These are phyloP conservation scores for Coprinellus aureogranulatus DNA, from an alignment of 768 basidiomycete genomes.

Conservation along the genomic window DNA sequence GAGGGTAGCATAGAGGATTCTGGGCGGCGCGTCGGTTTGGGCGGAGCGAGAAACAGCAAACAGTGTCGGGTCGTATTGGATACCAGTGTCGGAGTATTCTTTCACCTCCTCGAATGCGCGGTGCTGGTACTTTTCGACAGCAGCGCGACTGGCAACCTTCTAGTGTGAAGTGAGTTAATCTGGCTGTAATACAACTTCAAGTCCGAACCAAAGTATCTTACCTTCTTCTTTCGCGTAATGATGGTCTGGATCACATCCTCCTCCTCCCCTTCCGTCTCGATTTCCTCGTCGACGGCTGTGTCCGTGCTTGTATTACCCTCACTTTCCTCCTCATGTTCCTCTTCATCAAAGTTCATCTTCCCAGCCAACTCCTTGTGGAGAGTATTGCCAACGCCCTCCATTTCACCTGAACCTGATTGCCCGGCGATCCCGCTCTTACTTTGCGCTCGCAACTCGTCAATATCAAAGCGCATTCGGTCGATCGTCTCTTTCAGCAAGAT, in stretches of 20 bases:
- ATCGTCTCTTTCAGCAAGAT: slow-evolving; percentile 92
- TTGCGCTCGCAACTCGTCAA: slow-evolving; percentile 80
- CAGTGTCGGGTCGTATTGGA: slow-evolving; percentile 63
- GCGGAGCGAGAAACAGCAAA: slow-evolving; percentile 44
- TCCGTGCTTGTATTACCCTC: slow-evolving; percentile 25
- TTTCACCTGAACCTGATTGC: slow-evolving; percentile 42
- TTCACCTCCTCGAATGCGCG: slow-evolving; percentile 60
- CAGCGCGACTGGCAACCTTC: slow-evolving; percentile 65
- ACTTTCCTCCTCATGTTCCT: slow-evolving; percentile 34
- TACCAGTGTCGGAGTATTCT: slow-evolving; percentile 73
- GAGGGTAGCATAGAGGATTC: slow-evolving; percentile 43
- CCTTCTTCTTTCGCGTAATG: slow-evolving; percentile 80
- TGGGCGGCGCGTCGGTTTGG: slow-evolving; percentile 65
- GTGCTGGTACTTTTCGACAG: slow-evolving; percentile 6
- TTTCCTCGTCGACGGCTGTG: slow-evolving; percentile 42
- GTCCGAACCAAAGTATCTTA: slow-evolving; percentile 31
- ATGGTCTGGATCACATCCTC: slow-evolving; percentile 81
- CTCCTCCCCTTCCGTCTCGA: slow-evolving; percentile 66
- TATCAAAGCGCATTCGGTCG: slow-evolving; percentile 88
- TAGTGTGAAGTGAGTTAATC: slow-evolving; percentile 25
- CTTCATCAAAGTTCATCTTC: slow-evolving; percentile 47
- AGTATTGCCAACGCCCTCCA: slow-evolving; percentile 66
- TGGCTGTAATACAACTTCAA: too few relatives aligned
- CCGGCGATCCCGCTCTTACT: slow-evolving; percentile 35
- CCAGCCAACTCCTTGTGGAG: slow-evolving; percentile 70